Conservation (phyloP, 176 grass and related monocot species). For the Puya raimondii region DNA sequence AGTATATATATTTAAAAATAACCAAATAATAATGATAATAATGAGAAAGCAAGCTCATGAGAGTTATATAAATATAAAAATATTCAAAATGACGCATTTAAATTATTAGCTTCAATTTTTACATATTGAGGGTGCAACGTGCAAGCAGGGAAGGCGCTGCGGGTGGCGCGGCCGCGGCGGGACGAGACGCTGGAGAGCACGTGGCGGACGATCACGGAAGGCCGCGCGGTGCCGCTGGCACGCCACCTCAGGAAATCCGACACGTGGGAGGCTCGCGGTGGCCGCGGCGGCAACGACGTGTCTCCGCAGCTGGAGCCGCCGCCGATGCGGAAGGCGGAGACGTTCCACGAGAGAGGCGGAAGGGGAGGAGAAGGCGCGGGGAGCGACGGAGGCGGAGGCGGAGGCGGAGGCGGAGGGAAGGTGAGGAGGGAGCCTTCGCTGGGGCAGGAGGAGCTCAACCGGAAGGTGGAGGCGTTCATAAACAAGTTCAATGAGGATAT, state of each 20-base stretch:
- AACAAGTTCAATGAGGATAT: conserved; percentile 99
- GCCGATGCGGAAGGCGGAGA: conserved; percentile 65
- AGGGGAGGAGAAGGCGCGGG: conserved; percentile 1
- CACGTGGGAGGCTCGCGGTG: conserved; percentile 55
- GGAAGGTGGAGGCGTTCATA: conserved; percentile 89
- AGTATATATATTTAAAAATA: too few relatives aligned
- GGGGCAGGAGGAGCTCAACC: conserved; percentile 89
- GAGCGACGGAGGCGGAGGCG: not conserved
- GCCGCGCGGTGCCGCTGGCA: conserved; percentile 47
- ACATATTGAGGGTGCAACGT: too few relatives aligned
- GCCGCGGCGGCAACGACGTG: conserved; percentile 20
- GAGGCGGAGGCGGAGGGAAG: conserved; percentile 6
- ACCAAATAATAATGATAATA: too few relatives aligned
- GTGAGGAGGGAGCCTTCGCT: conserved; percentile 66
- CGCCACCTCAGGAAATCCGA: conserved; percentile 97
- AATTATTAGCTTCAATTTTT: too few relatives aligned
- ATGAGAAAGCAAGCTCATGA: too few relatives aligned
- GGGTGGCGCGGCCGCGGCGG: conserved; percentile 51
- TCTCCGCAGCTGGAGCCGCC: not conserved
- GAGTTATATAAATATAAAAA: too few relatives aligned
- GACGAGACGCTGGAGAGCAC: conserved; percentile 84
- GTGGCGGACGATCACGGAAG: conserved; percentile 96
- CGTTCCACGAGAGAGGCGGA: conserved; percentile 34
- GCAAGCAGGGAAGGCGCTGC: conserved; percentile 35
- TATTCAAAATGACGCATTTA: too few relatives aligned